A percentile compares a stretch with the other conserved stretches of the same genome.
These are phyloP conservation scores for Cyclotella atomus DNA, from an alignment of 108 stramenopile genomes.

Conservation along the genomic window DNA sequence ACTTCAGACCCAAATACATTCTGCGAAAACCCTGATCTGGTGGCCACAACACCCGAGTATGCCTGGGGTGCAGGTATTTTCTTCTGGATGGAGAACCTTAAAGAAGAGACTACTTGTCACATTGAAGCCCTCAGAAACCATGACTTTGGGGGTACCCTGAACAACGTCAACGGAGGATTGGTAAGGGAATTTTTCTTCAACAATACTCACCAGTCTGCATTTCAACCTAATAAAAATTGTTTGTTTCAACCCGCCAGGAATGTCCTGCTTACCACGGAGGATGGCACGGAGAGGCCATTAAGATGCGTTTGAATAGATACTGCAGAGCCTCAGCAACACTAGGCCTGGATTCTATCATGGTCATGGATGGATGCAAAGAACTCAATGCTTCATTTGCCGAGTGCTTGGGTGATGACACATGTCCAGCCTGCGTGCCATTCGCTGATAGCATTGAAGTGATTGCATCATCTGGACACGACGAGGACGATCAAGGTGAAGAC, in stretches of 20 bases:
- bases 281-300: constrained; percentile 50
- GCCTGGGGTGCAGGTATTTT: constrained; percentile 49
- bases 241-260: too few relatives aligned
- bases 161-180: constrained; percentile 48
- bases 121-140: constrained; percentile 39
- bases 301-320: constrained; percentile 52
- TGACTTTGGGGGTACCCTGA: constrained; percentile 48
- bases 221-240: too few relatives aligned
- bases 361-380: constrained; percentile 41
- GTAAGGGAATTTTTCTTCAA: neutral
- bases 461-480: neutral
- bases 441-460: constrained; percentile 14
- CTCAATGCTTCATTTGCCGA: constrained; percentile 40
- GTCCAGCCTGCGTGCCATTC: constrained; percentile 36
- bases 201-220: neutral
- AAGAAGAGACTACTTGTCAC: constrained; percentile 53
- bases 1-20: constrained; percentile 45
- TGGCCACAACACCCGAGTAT: constrained; percentile 45
- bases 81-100: constrained; percentile 55
- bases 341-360: constrained; percentile 34
- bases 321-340: constrained; percentile 37
- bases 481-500: too few relatives aligned
- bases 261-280: constrained; percentile 55
- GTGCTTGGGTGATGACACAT: constrained; percentile 49
- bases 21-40: constrained; percentile 49